phyloP scores from a whole-genome alignment of 2,329 filamentous ascomycete genomes.

The Neopestalotiopsis sp. region DNA sequence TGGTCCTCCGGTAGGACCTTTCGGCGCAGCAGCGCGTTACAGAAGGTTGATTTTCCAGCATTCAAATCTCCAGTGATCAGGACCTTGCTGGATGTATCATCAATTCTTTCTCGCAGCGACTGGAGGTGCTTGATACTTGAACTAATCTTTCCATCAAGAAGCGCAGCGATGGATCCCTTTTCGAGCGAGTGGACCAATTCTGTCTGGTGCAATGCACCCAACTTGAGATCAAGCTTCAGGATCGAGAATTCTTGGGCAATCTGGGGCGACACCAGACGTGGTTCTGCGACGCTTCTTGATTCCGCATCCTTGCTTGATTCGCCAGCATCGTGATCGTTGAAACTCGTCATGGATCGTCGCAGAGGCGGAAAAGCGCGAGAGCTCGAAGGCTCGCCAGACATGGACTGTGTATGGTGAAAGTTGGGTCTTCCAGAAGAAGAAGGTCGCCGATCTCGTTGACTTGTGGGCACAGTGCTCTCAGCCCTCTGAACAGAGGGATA shows the following conservation, averaged over 20 bases:
- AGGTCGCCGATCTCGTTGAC: conserved; percentile 25
- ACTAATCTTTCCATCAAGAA: conserved; percentile 92
- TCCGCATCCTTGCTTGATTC: conserved; percentile 80
- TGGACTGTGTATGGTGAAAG: conserved; percentile 68
- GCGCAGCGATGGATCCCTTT: conserved; percentile 85
- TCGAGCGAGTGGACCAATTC: conserved; percentile 95
- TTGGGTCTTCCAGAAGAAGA: conserved; percentile 63
- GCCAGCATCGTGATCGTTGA: conserved; percentile 63
- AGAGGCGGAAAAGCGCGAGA: conserved; percentile 55
- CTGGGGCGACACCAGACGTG: conserved; percentile 86
- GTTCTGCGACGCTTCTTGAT: conserved; percentile 67
- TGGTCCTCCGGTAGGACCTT: conserved; percentile 97
- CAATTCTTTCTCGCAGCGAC: conserved; percentile 88
- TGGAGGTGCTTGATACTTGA: conserved; percentile 91
- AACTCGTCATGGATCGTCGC: conserved; percentile 74
- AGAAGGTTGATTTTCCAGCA: conserved; percentile 98
- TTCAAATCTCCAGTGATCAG: conserved; percentile 95
- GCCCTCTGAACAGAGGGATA: conserved; percentile 84
- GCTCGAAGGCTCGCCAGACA: conserved; percentile 52
- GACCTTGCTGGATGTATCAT: conserved; percentile 97
- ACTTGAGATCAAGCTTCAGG: conserved; percentile 90
- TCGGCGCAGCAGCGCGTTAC: conserved; percentile 90
- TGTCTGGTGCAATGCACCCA: conserved; percentile 83
- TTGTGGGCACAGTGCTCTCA: conserved; percentile 45
- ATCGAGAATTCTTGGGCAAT: conserved; percentile 96